Evolutionary conservation across 2,329 filamentous ascomycete species (phyloP).

Genomic region (Microcyclospora tardicrescens): DNA sequence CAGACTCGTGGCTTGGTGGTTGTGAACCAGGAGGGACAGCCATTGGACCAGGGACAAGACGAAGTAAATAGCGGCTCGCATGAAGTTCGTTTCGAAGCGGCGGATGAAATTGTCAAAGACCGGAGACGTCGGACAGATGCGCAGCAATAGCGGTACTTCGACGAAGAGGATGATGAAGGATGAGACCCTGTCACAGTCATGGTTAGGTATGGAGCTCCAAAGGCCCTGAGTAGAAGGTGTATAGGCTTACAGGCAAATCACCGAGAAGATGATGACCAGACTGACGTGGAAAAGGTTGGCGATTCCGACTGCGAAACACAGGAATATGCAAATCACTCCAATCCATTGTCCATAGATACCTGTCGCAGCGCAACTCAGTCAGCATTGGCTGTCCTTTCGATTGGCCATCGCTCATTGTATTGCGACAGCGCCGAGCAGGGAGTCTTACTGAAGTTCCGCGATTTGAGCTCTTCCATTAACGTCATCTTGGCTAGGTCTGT

Average conservation of each 20-base stretch:
- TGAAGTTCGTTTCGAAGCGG: conserved; percentile 89
- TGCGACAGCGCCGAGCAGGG: background rate
- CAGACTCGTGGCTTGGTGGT: conserved; percentile 50
- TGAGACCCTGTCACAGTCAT: conserved; percentile 25
- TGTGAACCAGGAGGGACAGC: conserved; percentile 51
- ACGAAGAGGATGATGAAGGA: conserved; percentile 40
- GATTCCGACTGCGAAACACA: conserved; percentile 55
- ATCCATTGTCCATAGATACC: conserved; percentile 58
- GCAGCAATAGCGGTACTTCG: conserved; percentile 81
- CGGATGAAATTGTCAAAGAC: conserved; percentile 84
- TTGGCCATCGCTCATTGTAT: too few relatives aligned
- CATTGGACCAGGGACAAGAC: conserved; percentile 75
- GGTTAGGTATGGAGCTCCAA: background rate
- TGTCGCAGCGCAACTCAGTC: conserved; percentile 17
- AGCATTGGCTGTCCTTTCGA: background rate
- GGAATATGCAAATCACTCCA: conserved; percentile 47
- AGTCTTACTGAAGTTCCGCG: conserved; percentile 52
- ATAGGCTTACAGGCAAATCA: conserved; percentile 35
- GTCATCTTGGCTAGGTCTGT: conserved; percentile 33
- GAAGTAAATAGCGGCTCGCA: conserved; percentile 78
- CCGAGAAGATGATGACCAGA: conserved; percentile 48
- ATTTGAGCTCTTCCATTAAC: conserved; percentile 48
- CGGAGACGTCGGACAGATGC: conserved; percentile 90
- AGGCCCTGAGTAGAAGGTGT: conserved; percentile 1
- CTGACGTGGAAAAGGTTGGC: conserved; percentile 53